These are phyloP conservation scores for Solanum etuberosum DNA, from an alignment of 257 asterid genomes.

Conservation along the genomic window DNA sequence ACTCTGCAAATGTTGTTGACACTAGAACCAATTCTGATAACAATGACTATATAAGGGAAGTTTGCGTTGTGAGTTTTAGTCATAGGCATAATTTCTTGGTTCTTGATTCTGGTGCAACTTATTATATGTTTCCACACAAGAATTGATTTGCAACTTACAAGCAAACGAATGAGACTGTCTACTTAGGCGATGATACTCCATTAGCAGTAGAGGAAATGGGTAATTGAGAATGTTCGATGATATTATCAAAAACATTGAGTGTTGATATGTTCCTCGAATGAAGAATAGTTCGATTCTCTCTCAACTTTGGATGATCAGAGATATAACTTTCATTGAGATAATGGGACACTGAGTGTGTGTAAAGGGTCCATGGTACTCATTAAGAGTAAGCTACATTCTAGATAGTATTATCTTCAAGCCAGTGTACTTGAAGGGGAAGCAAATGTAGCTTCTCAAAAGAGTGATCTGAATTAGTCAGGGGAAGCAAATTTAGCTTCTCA, in stretches of 20 bases:
- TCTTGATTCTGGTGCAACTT: neutral
- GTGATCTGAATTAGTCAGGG: too few species aligned
- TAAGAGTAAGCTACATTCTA: neutral
- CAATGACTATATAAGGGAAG: neutral
- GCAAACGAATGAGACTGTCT: too few species aligned
- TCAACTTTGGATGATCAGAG: neutral
- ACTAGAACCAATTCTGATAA: neutral
- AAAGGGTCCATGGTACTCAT: neutral
- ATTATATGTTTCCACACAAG: too few species aligned
- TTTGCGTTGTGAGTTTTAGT: neutral
- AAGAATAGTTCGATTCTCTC: too few species aligned
- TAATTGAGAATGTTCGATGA: neutral
- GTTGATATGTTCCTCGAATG: neutral
- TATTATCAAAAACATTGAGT: too few species aligned
- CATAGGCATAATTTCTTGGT: neutral
- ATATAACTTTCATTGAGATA: neutral
- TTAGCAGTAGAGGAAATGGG: neutral
- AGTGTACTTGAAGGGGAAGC: neutral
- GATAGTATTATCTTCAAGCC: neutral
- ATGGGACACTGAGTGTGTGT: neutral
- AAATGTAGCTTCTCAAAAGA: neutral
- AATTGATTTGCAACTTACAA: neutral
- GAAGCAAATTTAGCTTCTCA: neutral
- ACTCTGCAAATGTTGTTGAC: neutral
- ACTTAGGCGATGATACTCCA: neutral